phyloP scores from a whole-genome alignment of 2,329 filamentous ascomycete genomes.

The Cytospora piceae region DNA sequence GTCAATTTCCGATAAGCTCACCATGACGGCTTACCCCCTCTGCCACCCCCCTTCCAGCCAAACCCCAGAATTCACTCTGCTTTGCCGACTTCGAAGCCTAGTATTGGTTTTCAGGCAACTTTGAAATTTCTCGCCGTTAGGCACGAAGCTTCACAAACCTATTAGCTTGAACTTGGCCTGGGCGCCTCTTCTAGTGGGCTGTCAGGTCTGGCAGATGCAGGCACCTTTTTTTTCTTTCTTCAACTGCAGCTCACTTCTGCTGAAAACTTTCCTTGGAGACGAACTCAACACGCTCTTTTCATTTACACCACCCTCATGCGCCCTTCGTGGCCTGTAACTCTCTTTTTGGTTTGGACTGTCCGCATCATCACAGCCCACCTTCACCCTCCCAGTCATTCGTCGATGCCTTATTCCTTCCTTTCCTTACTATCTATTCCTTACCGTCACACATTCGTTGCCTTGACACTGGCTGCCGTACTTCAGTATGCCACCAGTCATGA shows the following conservation, averaged over 20 bases:
- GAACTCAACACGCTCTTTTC: not conserved
- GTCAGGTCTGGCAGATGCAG: not conserved
- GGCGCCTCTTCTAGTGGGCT: not conserved
- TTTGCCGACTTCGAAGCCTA: not conserved
- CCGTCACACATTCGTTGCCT: not conserved
- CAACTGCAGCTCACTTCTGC: not conserved
- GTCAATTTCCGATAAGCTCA: not conserved
- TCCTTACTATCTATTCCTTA: not conserved
- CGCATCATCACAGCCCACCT: not conserved
- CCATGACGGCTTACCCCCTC: not conserved
- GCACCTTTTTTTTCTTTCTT: too few relatives aligned
- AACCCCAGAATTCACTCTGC: not conserved
- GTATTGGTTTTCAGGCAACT: not conserved
- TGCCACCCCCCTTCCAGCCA: too few relatives aligned
- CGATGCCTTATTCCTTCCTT: not conserved
- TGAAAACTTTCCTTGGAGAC: not conserved
- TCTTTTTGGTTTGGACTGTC: constrained; percentile 3
- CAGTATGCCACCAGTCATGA: constrained; percentile 8
- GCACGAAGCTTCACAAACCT: not conserved
- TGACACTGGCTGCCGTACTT: constrained; percentile 1
- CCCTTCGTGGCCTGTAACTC: not conserved
- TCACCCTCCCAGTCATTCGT: not conserved
- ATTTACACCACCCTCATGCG: too few relatives aligned
- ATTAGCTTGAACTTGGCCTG: not conserved
- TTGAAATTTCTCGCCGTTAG: not conserved